Base-by-base conservation (phyloP, 1,139 yeast species). In the Eremothecium gossypii region DNA sequence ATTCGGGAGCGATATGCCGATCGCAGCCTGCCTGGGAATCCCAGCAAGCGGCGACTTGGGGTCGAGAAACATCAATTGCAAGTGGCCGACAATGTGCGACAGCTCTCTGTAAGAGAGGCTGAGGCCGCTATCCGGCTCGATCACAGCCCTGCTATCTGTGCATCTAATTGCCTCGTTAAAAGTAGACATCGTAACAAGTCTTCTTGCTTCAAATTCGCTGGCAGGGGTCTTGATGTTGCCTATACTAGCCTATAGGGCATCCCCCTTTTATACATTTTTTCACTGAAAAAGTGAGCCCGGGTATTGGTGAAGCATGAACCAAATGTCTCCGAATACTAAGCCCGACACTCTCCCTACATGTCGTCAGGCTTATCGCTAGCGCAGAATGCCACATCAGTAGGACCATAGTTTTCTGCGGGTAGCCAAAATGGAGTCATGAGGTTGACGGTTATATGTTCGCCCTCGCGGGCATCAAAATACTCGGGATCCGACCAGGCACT, bases 1-100 rank as follows among this genome's bases (percentile, higher is more conserved):
- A 55, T 79, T 79, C 29, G 79, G 77, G 45, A 79, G 60, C 0
- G 82, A 68, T 33, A 79, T 76, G 0, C 81, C 79, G 40, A 79
- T 66, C 2, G 80, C 71, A 2, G 70, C 55, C 48, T 73, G 74
- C 35, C 59, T 53, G n/a, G 13, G 13, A n/a, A n/a, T 5, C n/a
- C 4, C 13, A 12, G 45, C 44, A 7, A 62, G 51, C 7, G 75
- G 75, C 0, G 73, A 69, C 2, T 57, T 47, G 1, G 60, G 50
- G 29, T 65, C 59, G 41, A 52, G 58, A 51, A 70, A 70, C 23
- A 70, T 40, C 2, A 65, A 58, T 48, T 71, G 75, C 42, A 70
- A 55, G 41, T 69, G 73, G 1, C 68, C 70, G 1, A 69, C 64
- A 45, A 67, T 58, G 28, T 61, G 60, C 8, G 68, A 58, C 7